phyloP scores from a whole-genome alignment of 176 grass and related monocot genomes.

The Oryza meridionalis region DNA sequence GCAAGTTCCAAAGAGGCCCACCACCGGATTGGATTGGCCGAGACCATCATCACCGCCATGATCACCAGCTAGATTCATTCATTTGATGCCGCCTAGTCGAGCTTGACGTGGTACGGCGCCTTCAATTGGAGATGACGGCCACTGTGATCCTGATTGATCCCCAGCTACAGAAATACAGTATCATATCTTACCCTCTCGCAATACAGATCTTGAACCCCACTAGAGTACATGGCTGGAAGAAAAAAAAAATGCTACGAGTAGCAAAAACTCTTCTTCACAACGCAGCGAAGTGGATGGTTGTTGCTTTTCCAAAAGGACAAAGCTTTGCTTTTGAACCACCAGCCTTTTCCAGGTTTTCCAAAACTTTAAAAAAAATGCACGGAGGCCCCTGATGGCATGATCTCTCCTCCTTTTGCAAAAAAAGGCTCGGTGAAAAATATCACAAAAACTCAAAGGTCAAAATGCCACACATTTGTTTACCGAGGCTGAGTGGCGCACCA shows the following conservation, averaged over 20 bases:
- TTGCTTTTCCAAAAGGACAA: slow-evolving; percentile 62
- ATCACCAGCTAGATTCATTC: slow-evolving; percentile 56
- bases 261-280: slow-evolving; percentile 6
- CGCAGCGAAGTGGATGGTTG: slow-evolving; percentile 22
- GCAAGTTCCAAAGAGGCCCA: slow-evolving; percentile 50
- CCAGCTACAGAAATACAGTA: background rate
- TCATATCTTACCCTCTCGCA: background rate
- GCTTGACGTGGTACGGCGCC: slow-evolving; percentile 44
- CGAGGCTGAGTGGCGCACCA: background rate
- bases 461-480: background rate
- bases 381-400: background rate
- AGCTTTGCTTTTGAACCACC: slow-evolving; percentile 32
- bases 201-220: slow-evolving; percentile 35
- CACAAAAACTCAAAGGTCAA: background rate
- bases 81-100: slow-evolving; percentile 42
- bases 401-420: slow-evolving; percentile 12
- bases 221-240: background rate
- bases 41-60: slow-evolving; percentile 38
- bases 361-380: slow-evolving; percentile 28
- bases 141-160: slow-evolving; percentile 39
- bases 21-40: slow-evolving; percentile 25
- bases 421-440: slow-evolving; percentile 28
- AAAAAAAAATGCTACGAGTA: slow-evolving; percentile 2
- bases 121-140: slow-evolving; percentile 44
- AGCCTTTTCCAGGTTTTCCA: slow-evolving; percentile 37